These are phyloP conservation scores for Anisodus tanguticus DNA, from an alignment of 257 asterid species.

Conservation along the genomic window DNA sequence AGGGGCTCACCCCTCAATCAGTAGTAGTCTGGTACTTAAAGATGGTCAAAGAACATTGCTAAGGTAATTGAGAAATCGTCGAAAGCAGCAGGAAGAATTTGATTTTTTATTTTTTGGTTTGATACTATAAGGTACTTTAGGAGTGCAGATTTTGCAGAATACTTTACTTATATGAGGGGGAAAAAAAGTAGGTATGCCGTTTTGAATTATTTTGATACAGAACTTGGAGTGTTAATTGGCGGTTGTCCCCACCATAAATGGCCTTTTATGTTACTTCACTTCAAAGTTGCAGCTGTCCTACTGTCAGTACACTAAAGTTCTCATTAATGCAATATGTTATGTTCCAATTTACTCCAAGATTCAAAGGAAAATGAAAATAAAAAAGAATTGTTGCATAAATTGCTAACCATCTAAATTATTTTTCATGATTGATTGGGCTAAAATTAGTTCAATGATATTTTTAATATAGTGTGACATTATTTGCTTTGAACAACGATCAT, in stretches of 20 bases:
- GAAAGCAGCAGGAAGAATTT: not conserved
- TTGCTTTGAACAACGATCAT: no score
- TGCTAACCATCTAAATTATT: not conserved
- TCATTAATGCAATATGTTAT: constrained; percentile 1
- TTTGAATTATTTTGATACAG: not conserved
- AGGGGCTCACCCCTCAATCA: not conserved
- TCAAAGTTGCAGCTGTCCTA: constrained; percentile 20
- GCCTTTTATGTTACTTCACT: constrained; percentile 15
- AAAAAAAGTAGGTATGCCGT: not conserved
- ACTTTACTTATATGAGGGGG: not conserved
- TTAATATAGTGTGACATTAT: no score
- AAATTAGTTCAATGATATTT: no score
- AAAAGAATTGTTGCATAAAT: not conserved
- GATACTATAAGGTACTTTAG: not conserved
- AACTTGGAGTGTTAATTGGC: not conserved
- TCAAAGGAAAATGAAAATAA: not conserved
- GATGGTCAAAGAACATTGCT: not conserved
- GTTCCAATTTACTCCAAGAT: no score
- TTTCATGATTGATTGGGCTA: no score
- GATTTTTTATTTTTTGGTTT: not conserved
- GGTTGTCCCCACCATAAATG: constrained; percentile 24
- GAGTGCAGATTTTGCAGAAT: not conserved
- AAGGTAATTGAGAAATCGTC: not conserved
- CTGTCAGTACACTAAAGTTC: not conserved
- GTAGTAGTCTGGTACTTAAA: not conserved